Conservation (phyloP, 1,139 yeast species). For the Candida albicans region DNA sequence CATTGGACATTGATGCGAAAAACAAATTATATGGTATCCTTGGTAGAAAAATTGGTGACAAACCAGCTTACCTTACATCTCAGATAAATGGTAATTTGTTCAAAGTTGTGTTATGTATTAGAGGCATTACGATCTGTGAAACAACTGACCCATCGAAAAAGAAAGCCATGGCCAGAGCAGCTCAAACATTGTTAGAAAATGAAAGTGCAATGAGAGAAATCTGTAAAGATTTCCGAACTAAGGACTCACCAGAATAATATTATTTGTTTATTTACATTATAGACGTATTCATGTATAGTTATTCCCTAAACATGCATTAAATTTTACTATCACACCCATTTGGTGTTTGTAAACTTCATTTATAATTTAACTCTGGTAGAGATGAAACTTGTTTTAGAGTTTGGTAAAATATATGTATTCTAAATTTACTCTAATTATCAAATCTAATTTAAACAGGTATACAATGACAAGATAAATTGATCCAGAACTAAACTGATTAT, state of each 20-base stretch:
- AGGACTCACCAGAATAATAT: background rate
- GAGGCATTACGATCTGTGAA: conserved; percentile 36
- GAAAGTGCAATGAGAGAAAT: conserved; percentile 26
- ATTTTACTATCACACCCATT: too few species aligned
- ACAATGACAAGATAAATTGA: too few species aligned
- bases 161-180: conserved; percentile 48
- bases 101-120: conserved; percentile 36
- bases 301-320: too few species aligned
- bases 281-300: too few species aligned
- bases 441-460: too few species aligned
- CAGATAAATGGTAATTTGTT: background rate
- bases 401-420: too few species aligned
- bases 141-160: conserved; percentile 46
- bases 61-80: conserved; percentile 38
- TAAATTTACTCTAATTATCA: too few species aligned
- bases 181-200: conserved; percentile 43
- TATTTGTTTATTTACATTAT: too few species aligned
- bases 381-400: too few species aligned
- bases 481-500: too few species aligned
- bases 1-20: conserved; percentile 37
- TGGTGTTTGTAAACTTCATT: too few species aligned
- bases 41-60: conserved; percentile 36
- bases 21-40: conserved; percentile 46
- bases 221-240: conserved; percentile 11
- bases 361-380: too few species aligned